These are phyloP conservation scores for Rhizopogon hawkerae DNA, from an alignment of 1,284 basidiomycete species.

Conservation along the genomic window DNA sequence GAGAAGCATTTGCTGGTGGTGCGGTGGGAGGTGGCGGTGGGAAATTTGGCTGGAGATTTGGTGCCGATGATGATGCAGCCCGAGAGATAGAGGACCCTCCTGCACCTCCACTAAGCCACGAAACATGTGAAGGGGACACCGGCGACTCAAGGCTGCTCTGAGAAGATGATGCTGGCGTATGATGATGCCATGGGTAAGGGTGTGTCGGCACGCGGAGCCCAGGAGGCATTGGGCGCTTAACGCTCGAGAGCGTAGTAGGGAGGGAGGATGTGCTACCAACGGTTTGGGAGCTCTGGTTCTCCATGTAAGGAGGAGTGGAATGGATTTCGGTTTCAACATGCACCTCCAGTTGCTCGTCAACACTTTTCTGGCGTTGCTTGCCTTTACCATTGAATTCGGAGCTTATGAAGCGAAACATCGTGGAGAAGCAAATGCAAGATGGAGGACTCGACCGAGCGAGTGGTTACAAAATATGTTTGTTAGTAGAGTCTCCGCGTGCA, in stretches of 20 bases:
- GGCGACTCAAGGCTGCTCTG: slow-evolving; percentile 28
- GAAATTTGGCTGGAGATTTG: slow-evolving; percentile 14
- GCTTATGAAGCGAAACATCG: slow-evolving; percentile 25
- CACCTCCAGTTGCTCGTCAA: slow-evolving; percentile 18
- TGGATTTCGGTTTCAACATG: slow-evolving; percentile 23
- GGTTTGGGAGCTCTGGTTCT: slow-evolving; percentile 11
- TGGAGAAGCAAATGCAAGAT: slow-evolving; percentile 9
- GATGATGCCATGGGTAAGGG: slow-evolving; percentile 27
- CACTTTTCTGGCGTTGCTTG: slow-evolving; percentile 17
- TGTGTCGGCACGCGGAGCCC: slow-evolving; percentile 27
- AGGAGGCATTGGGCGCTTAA: slow-evolving; percentile 20
- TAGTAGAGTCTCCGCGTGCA: neutral
- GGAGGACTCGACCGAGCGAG: neutral
- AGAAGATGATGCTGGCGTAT: slow-evolving; percentile 24
- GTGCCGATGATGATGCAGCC: slow-evolving; percentile 11
- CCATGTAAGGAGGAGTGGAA: slow-evolving; percentile 14
- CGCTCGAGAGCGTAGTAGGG: slow-evolving; percentile 15
- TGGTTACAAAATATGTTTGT: neutral
- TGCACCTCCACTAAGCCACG: slow-evolving; percentile 26
- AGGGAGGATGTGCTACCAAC: slow-evolving; percentile 17
- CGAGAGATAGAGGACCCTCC: slow-evolving; percentile 6
- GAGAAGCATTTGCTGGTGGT: slow-evolving; percentile 18
- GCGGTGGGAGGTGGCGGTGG: slow-evolving; percentile 22
- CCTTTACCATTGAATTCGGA: slow-evolving; percentile 22
- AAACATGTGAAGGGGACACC: slow-evolving; percentile 30